Conservation (phyloP, 106 monocot species). For the Agapanthus africanus region DNA sequence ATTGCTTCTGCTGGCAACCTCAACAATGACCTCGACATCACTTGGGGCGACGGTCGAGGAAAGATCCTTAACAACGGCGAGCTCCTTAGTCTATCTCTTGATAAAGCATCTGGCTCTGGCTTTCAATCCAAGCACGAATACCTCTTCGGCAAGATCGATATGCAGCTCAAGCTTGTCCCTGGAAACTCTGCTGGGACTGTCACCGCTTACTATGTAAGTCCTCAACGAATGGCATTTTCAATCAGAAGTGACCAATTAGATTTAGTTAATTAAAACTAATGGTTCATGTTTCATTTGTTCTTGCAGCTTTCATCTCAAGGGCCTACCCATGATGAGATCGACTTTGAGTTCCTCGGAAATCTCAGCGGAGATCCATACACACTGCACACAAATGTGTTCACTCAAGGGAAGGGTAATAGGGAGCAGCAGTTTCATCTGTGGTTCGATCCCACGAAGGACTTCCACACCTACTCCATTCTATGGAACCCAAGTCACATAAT, state of each 20-base stretch:
- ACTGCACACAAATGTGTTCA: conserved; percentile 58
- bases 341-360: conserved; percentile 65
- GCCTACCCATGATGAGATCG: conserved; percentile 36
- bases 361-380: conserved; percentile 44
- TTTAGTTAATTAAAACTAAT: neutral
- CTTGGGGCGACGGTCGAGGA: conserved; percentile 15
- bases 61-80: conserved; percentile 13
- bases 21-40: conserved; percentile 12
- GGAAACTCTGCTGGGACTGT: conserved; percentile 23
- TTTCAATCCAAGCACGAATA: conserved; percentile 21
- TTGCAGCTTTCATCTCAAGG: conserved; percentile 16
- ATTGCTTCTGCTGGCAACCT: conserved; percentile 3
- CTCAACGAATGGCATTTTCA: neutral
- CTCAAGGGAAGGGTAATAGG: conserved; percentile 44
- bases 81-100: conserved; percentile 14
- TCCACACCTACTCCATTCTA: conserved; percentile 53
- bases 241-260: neutral
- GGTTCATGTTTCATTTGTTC: neutral
- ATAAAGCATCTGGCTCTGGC: conserved; percentile 13
- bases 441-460: conserved; percentile 54
- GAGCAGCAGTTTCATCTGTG: conserved; percentile 53
- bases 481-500: conserved; percentile 32
- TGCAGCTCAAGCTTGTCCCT: conserved; percentile 26
- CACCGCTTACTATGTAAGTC: conserved; percentile 19
- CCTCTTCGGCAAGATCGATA: conserved; percentile 21